Conservation (phyloP, 2,329 filamentous ascomycete genomes). For the Chaetomium olivaceum region DNA sequence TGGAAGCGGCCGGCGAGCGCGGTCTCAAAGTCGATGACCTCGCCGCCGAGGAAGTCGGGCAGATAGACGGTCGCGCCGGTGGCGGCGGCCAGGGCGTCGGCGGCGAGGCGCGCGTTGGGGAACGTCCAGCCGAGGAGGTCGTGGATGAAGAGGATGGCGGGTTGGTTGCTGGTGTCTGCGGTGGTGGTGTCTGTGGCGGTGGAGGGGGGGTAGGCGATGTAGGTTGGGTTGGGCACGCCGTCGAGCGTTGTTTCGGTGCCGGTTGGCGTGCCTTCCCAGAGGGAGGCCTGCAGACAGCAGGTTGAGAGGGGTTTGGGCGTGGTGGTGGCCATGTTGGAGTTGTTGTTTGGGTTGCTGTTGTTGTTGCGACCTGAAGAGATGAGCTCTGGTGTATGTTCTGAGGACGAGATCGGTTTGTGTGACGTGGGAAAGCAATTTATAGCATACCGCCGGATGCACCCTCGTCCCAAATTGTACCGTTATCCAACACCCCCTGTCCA, state of each 20-base stretch:
- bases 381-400: neutral
- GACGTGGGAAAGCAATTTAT: neutral
- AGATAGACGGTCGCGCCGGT: constrained; percentile 48
- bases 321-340: neutral
- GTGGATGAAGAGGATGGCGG: constrained; percentile 50
- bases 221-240: constrained; percentile 11
- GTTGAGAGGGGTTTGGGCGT: neutral
- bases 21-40: constrained; percentile 34
- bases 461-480: neutral
- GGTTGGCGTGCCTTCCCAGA: constrained; percentile 25
- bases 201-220: constrained; percentile 11
- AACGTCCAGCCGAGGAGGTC: constrained; percentile 54
- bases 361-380: neutral
- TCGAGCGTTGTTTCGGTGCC: constrained; percentile 18
- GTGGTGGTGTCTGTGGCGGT: constrained; percentile 36
- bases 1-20: constrained; percentile 34
- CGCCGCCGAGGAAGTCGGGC: constrained; percentile 50
- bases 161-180: constrained; percentile 39
- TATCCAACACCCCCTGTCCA: neutral
- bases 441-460: neutral
- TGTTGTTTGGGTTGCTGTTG: neutral
- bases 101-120: constrained; percentile 49
- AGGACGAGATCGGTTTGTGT: neutral
- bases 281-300: constrained; percentile 25
- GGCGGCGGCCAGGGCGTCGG: constrained; percentile 50